Evolutionary conservation across 495 filamentous ascomycete genomes (phyloP).

Genomic region (Penicillium turbatum): DNA sequence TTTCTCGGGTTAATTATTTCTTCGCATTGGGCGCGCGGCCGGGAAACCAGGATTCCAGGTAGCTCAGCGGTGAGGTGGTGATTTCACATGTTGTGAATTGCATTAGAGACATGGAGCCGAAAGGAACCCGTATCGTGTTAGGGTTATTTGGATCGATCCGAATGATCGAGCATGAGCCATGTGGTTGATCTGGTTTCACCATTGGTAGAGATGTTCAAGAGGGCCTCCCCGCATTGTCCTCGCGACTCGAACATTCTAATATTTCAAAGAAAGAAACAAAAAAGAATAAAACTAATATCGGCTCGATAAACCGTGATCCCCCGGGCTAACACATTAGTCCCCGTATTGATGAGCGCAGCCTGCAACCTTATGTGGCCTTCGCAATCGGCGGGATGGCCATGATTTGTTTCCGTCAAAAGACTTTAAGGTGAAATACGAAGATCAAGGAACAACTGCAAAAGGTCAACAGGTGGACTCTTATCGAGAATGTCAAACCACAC

Average conservation of each 20-base stretch:
- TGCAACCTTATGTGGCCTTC: constrained; percentile 63
- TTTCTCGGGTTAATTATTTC: constrained; percentile 5
- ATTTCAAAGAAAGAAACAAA: constrained; percentile 7
- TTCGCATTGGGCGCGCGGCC: constrained; percentile 21
- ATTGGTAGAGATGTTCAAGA: not conserved
- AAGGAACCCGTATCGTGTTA: not conserved
- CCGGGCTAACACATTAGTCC: constrained; percentile 77
- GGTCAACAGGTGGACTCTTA: not conserved
- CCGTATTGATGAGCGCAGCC: constrained; percentile 58
- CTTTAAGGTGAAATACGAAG: not conserved
- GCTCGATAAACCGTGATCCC: constrained; percentile 58
- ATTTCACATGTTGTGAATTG: constrained; percentile 71
- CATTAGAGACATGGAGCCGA: constrained; percentile 55
- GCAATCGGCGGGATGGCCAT: constrained; percentile 51
- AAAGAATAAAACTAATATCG: constrained; percentile 40
- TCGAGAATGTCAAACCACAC: not conserved
- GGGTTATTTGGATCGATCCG: not conserved
- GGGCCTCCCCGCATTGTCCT: not conserved
- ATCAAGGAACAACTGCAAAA: not conserved
- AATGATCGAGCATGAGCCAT: not conserved
- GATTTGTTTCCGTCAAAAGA: not conserved
- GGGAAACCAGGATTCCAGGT: constrained; percentile 53
- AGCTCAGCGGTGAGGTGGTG: constrained; percentile 70
- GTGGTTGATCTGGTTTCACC: not conserved
- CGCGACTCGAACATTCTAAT: not conserved